phyloP scores from a whole-genome alignment of 2,329 filamentous ascomycete genomes.

The Cytospora leucostoma region DNA sequence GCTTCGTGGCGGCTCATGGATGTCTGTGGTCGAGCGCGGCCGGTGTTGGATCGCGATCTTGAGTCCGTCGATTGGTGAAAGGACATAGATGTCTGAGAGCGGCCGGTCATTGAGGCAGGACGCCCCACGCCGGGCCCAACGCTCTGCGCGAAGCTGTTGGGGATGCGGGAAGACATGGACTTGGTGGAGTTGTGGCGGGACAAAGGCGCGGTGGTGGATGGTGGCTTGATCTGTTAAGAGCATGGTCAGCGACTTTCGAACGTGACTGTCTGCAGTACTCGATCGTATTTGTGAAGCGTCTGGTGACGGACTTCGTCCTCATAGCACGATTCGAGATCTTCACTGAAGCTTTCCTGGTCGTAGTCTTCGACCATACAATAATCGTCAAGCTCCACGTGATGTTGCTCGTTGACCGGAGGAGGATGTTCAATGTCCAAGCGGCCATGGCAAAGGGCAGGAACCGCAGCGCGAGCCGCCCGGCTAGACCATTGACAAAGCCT shows the following conservation, averaged over 20 bases:
- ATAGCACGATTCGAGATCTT: slow-evolving; percentile 7
- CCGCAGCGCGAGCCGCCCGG: slow-evolving; percentile 1
- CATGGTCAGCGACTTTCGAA: slow-evolving; percentile 8
- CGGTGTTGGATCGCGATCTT: slow-evolving; percentile 42
- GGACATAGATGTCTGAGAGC: slow-evolving; percentile 54
- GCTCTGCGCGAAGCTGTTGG: slow-evolving; percentile 57
- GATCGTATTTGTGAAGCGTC: neutral
- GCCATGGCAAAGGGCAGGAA: neutral
- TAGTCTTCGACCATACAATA: neutral
- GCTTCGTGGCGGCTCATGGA: slow-evolving; percentile 39
- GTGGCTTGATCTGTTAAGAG: slow-evolving; percentile 39
- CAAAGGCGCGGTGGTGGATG: slow-evolving; percentile 36
- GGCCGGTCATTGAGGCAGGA: slow-evolving; percentile 42
- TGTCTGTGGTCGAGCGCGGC: slow-evolving; percentile 45
- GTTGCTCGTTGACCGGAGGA: neutral
- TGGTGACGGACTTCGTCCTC: slow-evolving; percentile 13
- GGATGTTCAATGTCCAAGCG: neutral
- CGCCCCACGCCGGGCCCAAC: slow-evolving; percentile 55
- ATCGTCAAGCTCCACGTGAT: neutral
- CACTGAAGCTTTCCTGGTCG: slow-evolving; percentile 10
- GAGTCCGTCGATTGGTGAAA: slow-evolving; percentile 50
- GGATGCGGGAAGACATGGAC: slow-evolving; percentile 44
- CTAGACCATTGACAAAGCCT: neutral
- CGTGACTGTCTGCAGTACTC: neutral
- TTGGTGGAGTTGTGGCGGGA: slow-evolving; percentile 43